Evolutionary conservation across 805 yeast species (phyloP).

Genomic region (Starmera quercuum): DNA sequence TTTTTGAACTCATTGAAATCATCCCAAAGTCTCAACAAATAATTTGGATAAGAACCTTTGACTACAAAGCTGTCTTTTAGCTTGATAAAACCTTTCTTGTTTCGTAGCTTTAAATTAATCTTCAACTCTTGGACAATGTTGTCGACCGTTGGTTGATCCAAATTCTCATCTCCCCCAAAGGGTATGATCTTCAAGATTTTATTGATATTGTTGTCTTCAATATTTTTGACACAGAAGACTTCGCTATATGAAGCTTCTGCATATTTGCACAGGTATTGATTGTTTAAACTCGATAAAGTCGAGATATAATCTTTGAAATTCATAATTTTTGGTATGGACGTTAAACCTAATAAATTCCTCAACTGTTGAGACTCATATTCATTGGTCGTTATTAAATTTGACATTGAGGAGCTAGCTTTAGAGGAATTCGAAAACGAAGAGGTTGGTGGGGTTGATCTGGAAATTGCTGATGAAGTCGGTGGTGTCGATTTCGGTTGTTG

Average conservation of each 20-base stretch:
- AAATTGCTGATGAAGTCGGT: not conserved
- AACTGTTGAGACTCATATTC: slow-evolving; percentile 27
- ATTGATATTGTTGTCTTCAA: slow-evolving; percentile 16
- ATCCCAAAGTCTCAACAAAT: slow-evolving; percentile 38
- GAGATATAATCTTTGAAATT: slow-evolving; percentile 24
- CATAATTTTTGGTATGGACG: slow-evolving; percentile 24
- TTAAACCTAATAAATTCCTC: slow-evolving; percentile 25
- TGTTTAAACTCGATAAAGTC: slow-evolving; percentile 5
- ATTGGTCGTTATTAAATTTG: slow-evolving; percentile 20
- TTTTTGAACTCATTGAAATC: slow-evolving; percentile 21
- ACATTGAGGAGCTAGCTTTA: not conserved
- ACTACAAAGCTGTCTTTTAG: slow-evolving; percentile 38
- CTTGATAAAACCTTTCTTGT: slow-evolving; percentile 36
- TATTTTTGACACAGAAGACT: slow-evolving; percentile 27
- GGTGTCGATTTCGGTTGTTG: slow-evolving; percentile 1
- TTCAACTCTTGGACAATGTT: slow-evolving; percentile 40
- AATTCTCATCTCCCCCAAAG: slow-evolving; percentile 33
- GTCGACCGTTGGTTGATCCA: slow-evolving; percentile 32
- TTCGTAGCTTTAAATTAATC: slow-evolving; percentile 32
- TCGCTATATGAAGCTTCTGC: slow-evolving; percentile 43
- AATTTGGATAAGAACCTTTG: slow-evolving; percentile 34
- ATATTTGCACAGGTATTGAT: slow-evolving; percentile 26
- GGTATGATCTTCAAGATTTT: slow-evolving; percentile 44
- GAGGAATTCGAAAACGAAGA: too few species aligned
- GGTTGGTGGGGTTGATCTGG: not conserved